A percentile compares a stretch with the other conserved stretches of the same genome.
These are phyloP conservation scores for Cryptosporidium parvum DNA, from an alignment of 169 alveolate species.

Conservation along the genomic window DNA sequence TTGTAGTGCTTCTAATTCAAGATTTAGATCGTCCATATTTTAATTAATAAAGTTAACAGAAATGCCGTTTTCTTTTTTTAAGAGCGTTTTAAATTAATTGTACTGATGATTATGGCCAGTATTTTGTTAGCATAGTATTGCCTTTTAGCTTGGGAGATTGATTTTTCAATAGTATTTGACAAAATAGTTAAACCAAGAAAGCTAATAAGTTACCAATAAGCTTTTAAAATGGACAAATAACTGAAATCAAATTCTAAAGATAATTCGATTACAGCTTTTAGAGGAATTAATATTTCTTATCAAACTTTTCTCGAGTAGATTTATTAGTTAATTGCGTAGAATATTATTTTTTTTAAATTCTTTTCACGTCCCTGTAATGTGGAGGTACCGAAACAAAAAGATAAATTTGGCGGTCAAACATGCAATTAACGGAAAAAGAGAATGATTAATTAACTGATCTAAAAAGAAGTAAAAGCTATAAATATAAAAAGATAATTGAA, in stretches of 20 bases:
- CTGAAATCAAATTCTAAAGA: not conserved
- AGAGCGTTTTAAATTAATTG: not conserved
- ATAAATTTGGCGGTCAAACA: conserved; percentile 14
- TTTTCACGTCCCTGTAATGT: not conserved
- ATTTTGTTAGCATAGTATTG: not conserved
- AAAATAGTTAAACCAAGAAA: not conserved
- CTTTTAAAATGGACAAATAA: too few species aligned
- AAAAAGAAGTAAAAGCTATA: not conserved
- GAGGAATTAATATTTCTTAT: too few species aligned
- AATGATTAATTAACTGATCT: conserved; percentile 6
- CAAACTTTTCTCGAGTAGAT: not conserved
- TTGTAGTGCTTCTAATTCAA: conserved; percentile 61
- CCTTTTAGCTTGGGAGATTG: not conserved
- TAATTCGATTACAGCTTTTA: too few species aligned
- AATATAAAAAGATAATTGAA: not conserved
- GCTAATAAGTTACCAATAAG: too few species aligned
- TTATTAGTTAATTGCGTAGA: too few species aligned
- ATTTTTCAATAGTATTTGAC: not conserved
- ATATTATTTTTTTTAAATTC: not conserved
- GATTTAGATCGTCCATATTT: conserved; percentile 45
- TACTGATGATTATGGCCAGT: too few species aligned
- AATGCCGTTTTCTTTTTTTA: not conserved
- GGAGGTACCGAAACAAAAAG: not conserved
- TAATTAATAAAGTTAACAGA: not conserved
- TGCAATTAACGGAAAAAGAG: not conserved